These are phyloP conservation scores for Uronychia setigera DNA, from an alignment of 73 alveolate genomes.

Conservation along the genomic window DNA sequence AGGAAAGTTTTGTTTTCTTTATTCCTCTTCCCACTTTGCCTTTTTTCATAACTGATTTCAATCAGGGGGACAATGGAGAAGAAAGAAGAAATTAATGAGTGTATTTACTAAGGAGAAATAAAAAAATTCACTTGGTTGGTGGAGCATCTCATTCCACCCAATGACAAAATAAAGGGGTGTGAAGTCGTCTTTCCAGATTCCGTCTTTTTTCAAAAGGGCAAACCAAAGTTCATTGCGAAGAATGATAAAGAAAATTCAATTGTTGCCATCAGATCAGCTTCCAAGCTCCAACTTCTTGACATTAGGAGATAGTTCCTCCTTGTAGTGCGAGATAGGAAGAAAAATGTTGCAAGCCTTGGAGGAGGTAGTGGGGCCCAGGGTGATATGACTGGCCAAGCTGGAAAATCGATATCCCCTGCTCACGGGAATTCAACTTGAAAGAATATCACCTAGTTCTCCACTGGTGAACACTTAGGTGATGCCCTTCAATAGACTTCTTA, in stretches of 20 bases:
- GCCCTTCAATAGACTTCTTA: too few relatives aligned
- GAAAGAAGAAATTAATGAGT: neutral
- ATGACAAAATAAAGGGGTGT: constrained; percentile 39
- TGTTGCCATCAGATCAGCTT: constrained; percentile 7
- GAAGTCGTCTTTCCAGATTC: constrained; percentile 49
- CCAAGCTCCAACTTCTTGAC: constrained; percentile 39
- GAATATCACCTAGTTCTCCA: neutral
- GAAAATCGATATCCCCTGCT: neutral
- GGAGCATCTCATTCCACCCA: constrained; percentile 41
- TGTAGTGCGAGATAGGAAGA: constrained; percentile 52
- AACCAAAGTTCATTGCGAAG: constrained; percentile 51
- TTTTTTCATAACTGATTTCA: neutral
- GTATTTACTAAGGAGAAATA: constrained; percentile 6
- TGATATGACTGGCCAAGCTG: neutral
- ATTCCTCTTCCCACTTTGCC: constrained; percentile 4
- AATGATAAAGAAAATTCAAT: constrained; percentile 34
- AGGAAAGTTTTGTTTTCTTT: too few relatives aligned
- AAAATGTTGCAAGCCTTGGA: constrained; percentile 7
- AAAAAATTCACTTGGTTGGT: constrained; percentile 15
- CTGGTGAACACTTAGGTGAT: neutral
- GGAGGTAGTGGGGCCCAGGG: neutral
- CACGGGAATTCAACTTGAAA: neutral
- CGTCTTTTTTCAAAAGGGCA: constrained; percentile 42
- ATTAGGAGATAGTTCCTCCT: constrained; percentile 30
- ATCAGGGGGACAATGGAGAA: neutral